Evolutionary conservation across 2,329 filamentous ascomycete species (phyloP), one percentile per base, ranked within the genome.

Genomic region (Drechslera avenae): DNA sequence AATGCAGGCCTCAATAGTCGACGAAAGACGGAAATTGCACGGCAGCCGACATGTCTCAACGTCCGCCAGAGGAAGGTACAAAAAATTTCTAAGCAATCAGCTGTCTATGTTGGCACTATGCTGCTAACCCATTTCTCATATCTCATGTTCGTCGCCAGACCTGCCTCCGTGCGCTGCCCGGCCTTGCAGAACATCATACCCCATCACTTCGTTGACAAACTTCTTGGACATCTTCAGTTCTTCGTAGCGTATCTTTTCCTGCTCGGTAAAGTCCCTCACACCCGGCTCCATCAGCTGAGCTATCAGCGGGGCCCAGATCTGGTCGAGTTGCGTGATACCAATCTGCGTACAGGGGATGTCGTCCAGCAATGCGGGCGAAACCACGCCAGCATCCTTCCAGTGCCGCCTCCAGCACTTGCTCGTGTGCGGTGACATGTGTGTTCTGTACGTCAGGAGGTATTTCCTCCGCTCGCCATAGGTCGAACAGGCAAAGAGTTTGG

Each of bases 141-240:
- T 16, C 21, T 59, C 62, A 9, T 60, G 45, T 19, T 61, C 67
- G 35, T 65, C 63, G 23, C 67, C 66, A 17, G 51, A 56, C 36
- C 63, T 60, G 40, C 66, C 61, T 17, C 56, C 67, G 39, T 67
- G 61, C 2, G 59, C 57, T 19, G 60, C 60, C 13, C 61, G 60
- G 23, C 69, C 68, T 37, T 59, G 62, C 55, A 73, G 49, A 21
- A 73, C 65, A 53, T 73, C 68, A 44, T 72, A 73, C 2, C 70
- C 71, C 63, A 73, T 69, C 5, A 73, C 51, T 41, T 71, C 68
- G 51, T 71, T 72, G 28, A 73, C 60, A 46, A 68, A 73, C 46
- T 68, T 67, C 40, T 56, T 64, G 42, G 64, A 66, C 4, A 46
- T 37, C 49, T 51, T 57, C 40, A 72, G 50, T 28, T 72, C 64